Evolutionary conservation across 2,329 filamentous ascomycete genomes (phyloP).

Genomic region (Botrytis pseudocinerea): DNA sequence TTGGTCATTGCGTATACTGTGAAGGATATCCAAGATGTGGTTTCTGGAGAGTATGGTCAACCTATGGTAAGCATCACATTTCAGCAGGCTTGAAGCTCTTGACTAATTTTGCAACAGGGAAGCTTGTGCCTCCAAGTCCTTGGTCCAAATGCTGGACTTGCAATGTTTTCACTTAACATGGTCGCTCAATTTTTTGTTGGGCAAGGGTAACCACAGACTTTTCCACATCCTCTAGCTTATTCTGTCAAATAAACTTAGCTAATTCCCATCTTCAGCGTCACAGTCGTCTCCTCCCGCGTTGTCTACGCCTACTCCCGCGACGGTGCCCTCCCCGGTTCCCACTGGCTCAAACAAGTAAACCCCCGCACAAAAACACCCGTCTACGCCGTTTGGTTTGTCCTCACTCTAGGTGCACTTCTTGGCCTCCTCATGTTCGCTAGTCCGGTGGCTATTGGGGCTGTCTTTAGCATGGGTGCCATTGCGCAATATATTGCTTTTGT

Average conservation of each 20-base stretch:
- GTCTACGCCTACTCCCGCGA: constrained; percentile 74
- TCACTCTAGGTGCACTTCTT: constrained; percentile 57
- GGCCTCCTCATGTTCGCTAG: constrained; percentile 67
- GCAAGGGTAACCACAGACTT: constrained; percentile 52
- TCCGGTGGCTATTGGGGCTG: constrained; percentile 60
- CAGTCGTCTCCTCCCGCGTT: constrained; percentile 64
- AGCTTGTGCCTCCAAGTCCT: constrained; percentile 66
- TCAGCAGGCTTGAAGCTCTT: neutral
- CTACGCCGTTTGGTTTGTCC: constrained; percentile 70
- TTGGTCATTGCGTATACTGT: constrained; percentile 69
- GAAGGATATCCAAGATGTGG: constrained; percentile 58
- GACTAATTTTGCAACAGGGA: constrained; percentile 34
- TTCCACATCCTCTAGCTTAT: fast-evolving
- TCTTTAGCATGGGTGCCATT: constrained; percentile 71
- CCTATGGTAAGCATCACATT: constrained; percentile 55
- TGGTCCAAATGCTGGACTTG: constrained; percentile 58
- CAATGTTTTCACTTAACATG: constrained; percentile 65
- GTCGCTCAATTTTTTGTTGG: constrained; percentile 71
- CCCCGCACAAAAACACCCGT: constrained; percentile 62
- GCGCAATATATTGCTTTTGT: constrained; percentile 64
- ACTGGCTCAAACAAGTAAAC: constrained; percentile 62
- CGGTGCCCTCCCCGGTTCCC: constrained; percentile 64
- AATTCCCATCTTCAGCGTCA: constrained; percentile 43
- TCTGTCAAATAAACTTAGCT: fast-evolving
- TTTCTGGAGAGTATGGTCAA: constrained; percentile 64